phyloP scores from a whole-genome alignment of 768 basidiomycete species.

The Hygrophorus russula region DNA sequence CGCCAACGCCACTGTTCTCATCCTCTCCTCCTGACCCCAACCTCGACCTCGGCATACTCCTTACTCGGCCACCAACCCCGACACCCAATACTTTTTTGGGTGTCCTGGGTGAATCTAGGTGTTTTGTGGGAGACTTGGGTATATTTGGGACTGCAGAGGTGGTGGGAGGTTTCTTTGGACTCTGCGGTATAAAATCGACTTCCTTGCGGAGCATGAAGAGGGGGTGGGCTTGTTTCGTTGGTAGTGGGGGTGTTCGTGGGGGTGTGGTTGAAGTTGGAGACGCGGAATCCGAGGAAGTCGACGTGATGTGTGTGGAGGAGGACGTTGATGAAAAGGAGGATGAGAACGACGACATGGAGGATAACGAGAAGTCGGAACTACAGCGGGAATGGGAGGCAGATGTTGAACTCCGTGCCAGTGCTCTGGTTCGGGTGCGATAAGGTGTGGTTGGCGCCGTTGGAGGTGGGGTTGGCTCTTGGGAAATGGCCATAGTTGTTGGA shows the following conservation, averaged over 20 bases:
- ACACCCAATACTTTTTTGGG: not conserved
- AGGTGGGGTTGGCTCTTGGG: not conserved
- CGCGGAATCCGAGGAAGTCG: conserved; percentile 22
- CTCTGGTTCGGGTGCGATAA: not conserved
- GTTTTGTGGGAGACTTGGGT: not conserved
- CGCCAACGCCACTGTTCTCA: conserved; percentile 7
- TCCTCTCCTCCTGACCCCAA: conserved; percentile 7
- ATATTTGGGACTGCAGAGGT: not conserved
- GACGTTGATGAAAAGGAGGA: conserved; percentile 30
- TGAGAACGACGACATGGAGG: conserved; percentile 14
- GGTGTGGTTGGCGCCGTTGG: conserved; percentile 11
- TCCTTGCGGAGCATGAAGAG: conserved; percentile 62
- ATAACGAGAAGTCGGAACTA: conserved; percentile 11
- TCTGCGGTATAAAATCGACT: conserved; percentile 62
- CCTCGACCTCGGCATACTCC: conserved; percentile 24
- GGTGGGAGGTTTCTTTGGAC: conserved; percentile 40
- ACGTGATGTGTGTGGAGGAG: conserved; percentile 14
- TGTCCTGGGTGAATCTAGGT: not conserved
- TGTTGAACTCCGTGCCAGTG: not conserved
- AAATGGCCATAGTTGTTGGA: conserved; percentile 5
- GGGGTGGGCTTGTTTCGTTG: conserved; percentile 28
- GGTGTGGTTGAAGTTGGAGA: conserved; percentile 19
- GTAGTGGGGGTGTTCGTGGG: conserved; percentile 11
- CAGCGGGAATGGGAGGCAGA: conserved; percentile 6
- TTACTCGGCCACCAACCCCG: conserved; percentile 21